Base-by-base conservation (phyloP, 257 asterid species). In the Paulownia fortunei region DNA sequence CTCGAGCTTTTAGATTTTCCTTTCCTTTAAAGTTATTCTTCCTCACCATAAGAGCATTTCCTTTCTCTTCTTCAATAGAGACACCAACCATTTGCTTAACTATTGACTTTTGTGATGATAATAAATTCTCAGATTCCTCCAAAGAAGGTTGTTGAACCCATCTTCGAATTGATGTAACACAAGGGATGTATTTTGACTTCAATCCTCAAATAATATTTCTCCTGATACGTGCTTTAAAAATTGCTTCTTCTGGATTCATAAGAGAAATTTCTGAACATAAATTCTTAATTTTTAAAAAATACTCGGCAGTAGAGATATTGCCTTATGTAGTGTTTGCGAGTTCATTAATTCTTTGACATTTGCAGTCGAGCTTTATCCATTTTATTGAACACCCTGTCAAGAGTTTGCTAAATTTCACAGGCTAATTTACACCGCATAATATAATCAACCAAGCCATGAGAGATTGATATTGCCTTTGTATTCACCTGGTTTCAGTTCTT, bases 281-380 rank as follows among this genome's bases (percentile, higher is more conserved):
- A 4, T 74, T 80, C 49, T 80, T 74, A 3, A 72, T 16, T 32
- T 79, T 79, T 23, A 77, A 2, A 42, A 77, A 68, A 9, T 49
- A 66, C 3, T 65, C 54, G 7, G 44, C 12, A 36, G 65, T 47
- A 0, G 58, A 76, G 8, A 65, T 37, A 36, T 63, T 75, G 4
- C 73, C 73, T 72, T 55, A 56, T 8, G 68, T 72, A 7, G 68
- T 72, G 60, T 74, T 74, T 30, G 71, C 61, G 1, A 74, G 7
- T 10, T 74, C n/a, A n/a, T n/a, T n/a, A 63, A 46, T 74, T 74
- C 72, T 74, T 63, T 39, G 61, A 13, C 0, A 61, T 42, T 61
- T 74, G 21, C 23, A 74, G 23, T 5, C 36, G 72, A 46, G 72
- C 63, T 44, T 42, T 37, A 8, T 74, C 62, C 2, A 6, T 61